Conservation (phyloP, 192 early-diverging fungal species). For the Rhizophagus sp. region DNA sequence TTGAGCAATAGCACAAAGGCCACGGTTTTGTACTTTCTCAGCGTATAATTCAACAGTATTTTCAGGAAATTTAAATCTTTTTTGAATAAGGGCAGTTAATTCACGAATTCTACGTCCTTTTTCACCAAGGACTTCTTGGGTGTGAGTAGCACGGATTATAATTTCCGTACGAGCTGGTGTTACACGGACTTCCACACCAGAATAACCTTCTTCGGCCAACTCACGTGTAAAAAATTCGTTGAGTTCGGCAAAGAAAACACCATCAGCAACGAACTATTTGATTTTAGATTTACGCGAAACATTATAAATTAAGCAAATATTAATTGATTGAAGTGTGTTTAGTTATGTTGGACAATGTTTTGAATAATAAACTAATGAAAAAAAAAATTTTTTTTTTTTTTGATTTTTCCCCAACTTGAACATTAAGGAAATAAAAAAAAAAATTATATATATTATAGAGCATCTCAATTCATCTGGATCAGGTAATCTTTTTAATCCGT, state of each 20-base stretch:
- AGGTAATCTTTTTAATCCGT: constrained; percentile 40
- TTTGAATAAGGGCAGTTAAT: constrained; percentile 97
- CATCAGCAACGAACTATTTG: constrained; percentile 92
- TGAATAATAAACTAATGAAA: background rate
- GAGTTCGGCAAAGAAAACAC: constrained; percentile 99
- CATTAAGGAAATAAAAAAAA: background rate
- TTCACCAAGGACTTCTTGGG: constrained; percentile 97
- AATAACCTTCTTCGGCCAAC: constrained; percentile 97
- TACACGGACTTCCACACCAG: constrained; percentile 99
- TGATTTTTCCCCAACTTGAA: background rate
- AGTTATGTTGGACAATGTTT: background rate
- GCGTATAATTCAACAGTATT: constrained; percentile 98
- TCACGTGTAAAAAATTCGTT: constrained; percentile 99
- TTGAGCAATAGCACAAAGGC: constrained; percentile 98
- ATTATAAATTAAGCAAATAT: background rate
- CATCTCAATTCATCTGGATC: constrained; percentile 32
- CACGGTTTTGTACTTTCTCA: constrained; percentile 95
- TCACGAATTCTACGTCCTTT: constrained; percentile 99
- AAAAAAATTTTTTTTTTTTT: background rate
- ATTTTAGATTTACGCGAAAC: background rate
- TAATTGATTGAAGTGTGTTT: no score
- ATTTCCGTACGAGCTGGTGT: constrained; percentile 99
- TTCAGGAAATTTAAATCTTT: constrained; percentile 99
- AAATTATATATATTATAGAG: background rate
- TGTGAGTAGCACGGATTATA: constrained; percentile 98